Evolutionary conservation across 73 alveolate genomes (phyloP).

Genomic region (Uronychia setigera): DNA sequence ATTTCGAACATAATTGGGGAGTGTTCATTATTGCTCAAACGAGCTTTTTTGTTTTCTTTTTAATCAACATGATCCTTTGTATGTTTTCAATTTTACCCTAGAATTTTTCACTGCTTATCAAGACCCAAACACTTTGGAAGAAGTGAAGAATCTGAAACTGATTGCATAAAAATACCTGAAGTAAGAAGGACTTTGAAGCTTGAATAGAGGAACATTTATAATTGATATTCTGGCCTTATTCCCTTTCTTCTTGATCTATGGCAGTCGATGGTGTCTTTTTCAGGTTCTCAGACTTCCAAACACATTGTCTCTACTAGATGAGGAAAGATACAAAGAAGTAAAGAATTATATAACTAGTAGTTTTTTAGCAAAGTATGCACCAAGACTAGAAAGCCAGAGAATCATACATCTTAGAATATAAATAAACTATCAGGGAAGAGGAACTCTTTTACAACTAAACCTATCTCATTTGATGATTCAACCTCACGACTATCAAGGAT

Average conservation of each 20-base stretch:
- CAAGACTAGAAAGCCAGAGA: background rate
- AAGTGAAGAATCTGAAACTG: conserved; percentile 62
- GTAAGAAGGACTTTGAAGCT: background rate
- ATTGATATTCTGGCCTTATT: conserved; percentile 45
- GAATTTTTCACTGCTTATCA: conserved; percentile 76
- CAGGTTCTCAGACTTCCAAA: conserved; percentile 36
- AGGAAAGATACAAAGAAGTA: conserved; percentile 12
- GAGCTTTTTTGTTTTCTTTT: too few species aligned
- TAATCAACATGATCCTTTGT: background rate
- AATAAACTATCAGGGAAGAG: background rate
- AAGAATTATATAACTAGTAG: conserved; percentile 29
- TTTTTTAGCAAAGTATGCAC: conserved; percentile 26
- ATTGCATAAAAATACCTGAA: conserved; percentile 71
- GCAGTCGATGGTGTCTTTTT: conserved; percentile 9
- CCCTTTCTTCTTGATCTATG: conserved; percentile 38
- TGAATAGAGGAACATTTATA: conserved; percentile 74
- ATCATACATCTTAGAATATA: conserved; percentile 1
- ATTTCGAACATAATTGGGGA: background rate
- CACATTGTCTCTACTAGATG: conserved; percentile 24
- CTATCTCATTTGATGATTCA: background rate
- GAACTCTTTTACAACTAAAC: too few species aligned
- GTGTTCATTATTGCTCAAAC: background rate
- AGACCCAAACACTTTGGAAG: conserved; percentile 75
- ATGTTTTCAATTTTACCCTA: background rate
- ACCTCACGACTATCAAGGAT: background rate